Evolutionary conservation across 2,329 filamentous ascomycete species (phyloP).

Genomic region (Purpureocillium takamizusanense): DNA sequence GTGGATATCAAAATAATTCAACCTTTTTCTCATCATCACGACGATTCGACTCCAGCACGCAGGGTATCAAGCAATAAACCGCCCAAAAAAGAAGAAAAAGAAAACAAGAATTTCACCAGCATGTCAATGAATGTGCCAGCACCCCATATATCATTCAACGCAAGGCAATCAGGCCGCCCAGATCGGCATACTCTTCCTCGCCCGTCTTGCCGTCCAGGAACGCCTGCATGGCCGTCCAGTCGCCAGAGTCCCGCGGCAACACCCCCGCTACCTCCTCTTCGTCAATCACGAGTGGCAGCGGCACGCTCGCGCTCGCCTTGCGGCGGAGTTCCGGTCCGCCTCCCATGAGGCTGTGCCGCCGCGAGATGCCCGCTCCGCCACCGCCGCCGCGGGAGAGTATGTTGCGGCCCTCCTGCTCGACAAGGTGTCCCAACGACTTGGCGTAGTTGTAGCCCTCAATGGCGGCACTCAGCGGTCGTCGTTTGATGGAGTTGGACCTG

Average conservation of each 20-base stretch:
- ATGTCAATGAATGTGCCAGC: neutral
- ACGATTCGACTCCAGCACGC: neutral
- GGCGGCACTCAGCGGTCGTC: slow-evolving; percentile 18
- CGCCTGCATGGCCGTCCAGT: slow-evolving; percentile 27
- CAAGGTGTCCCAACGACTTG: slow-evolving; percentile 14
- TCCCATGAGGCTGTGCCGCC: slow-evolving; percentile 10
- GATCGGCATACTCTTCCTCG: slow-evolving; percentile 34
- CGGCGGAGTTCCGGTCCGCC: no score
- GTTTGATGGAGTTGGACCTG: slow-evolving; percentile 9
- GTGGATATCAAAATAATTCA: no score
- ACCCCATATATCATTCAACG: slow-evolving; percentile 8
- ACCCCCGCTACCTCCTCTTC: slow-evolving; percentile 18
- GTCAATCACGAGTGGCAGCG: slow-evolving; percentile 11
- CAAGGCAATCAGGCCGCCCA: slow-evolving; percentile 34
- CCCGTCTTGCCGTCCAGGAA: slow-evolving; percentile 19
- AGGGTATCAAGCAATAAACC: neutral
- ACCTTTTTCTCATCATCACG: no score
- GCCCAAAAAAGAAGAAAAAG: no score
- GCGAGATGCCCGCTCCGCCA: slow-evolving; percentile 2
- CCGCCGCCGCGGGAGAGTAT: slow-evolving; percentile 1
- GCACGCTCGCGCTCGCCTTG: slow-evolving; percentile 3
- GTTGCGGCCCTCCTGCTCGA: slow-evolving; percentile 12
- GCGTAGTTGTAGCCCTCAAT: slow-evolving; percentile 17
- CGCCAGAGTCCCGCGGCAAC: slow-evolving; percentile 17
- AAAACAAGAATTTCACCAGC: slow-evolving; percentile 4